Conservation (phyloP, 2,329 filamentous ascomycete species). For the Colletotrichum lindemuthianum region DNA sequence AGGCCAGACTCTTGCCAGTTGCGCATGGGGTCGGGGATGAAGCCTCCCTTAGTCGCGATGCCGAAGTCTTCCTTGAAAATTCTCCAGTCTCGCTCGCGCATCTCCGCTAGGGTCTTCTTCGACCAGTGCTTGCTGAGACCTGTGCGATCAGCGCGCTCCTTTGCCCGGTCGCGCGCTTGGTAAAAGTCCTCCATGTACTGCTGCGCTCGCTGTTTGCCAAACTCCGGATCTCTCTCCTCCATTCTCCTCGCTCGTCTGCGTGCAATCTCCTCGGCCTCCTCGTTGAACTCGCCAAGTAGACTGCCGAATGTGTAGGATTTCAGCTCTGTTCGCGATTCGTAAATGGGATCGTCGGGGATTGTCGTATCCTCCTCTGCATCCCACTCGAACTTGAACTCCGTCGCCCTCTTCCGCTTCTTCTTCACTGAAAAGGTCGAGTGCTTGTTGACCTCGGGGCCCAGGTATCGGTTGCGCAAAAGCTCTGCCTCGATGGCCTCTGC, state of each 20-base stretch:
- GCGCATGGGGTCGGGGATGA: conserved; percentile 95
- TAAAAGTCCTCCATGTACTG: conserved; percentile 86
- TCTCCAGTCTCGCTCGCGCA: conserved; percentile 98
- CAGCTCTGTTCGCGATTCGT: conserved; percentile 50
- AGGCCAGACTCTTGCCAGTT: conserved; percentile 88
- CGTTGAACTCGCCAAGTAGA: conserved; percentile 61
- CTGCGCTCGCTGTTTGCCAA: conserved; percentile 79
- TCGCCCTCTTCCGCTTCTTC: conserved; percentile 93
- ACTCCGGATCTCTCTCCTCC: conserved; percentile 78
- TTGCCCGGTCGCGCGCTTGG: conserved; percentile 68
- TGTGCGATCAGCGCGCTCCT: conserved; percentile 77
- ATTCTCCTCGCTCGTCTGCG: conserved; percentile 74
- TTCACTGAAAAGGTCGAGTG: conserved; percentile 89
- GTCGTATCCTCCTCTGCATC: conserved; percentile 94
- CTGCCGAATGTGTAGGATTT: conserved; percentile 55
- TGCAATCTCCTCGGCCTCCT: conserved; percentile 64
- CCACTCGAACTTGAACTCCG: conserved; percentile 98
- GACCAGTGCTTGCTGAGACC: conserved; percentile 94
- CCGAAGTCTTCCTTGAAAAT: conserved; percentile 99
- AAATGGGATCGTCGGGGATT: conserved; percentile 82
- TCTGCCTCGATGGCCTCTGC: conserved; percentile 76
- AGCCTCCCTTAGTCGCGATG: conserved; percentile 91
- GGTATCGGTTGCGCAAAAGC: conserved; percentile 83
- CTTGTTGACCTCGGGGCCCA: conserved; percentile 88
- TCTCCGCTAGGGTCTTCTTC: conserved; percentile 89